A percentile compares a stretch with the other conserved stretches of the same genome.
Conservation (phyloP, 805 yeast genomes). For the Wickerhamomyces ciferrii region DNA sequence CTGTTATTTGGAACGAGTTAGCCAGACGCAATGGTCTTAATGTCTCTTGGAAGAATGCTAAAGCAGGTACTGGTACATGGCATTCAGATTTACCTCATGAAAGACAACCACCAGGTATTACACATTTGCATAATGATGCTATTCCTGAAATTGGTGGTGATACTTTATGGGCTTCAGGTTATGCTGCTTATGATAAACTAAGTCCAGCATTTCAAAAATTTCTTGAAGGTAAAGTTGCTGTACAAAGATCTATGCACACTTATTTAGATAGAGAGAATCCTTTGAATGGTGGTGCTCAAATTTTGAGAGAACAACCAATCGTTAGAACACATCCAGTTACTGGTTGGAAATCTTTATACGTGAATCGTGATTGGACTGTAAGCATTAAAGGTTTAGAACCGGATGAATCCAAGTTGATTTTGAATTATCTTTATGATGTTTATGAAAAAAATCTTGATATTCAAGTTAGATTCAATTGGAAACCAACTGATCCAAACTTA, state of each 20-base stretch:
- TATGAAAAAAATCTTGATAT: constrained; percentile 47
- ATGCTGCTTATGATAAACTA: constrained; percentile 49
- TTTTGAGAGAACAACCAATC: constrained; percentile 49
- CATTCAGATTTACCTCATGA: constrained; percentile 52
- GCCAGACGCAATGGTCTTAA: constrained; percentile 21
- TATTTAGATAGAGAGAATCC: constrained; percentile 36
- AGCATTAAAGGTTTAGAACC: constrained; percentile 46
- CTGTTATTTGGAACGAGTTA: constrained; percentile 28
- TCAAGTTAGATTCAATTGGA: constrained; percentile 52
- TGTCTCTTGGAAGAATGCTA: constrained; percentile 11
- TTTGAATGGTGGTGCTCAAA: constrained; percentile 35
- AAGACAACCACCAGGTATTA: constrained; percentile 47
- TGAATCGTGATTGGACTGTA: constrained; percentile 41
- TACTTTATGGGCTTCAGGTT: constrained; percentile 50
- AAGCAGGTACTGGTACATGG: constrained; percentile 30
- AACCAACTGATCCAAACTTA: constrained; percentile 30
- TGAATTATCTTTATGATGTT: constrained; percentile 37
- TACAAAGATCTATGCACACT: constrained; percentile 32
- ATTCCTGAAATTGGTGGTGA: constrained; percentile 47
- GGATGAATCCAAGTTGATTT: constrained; percentile 39
- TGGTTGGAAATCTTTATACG: constrained; percentile 51
- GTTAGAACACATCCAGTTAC: constrained; percentile 58
- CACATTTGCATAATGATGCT: constrained; percentile 44
- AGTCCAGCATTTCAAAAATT: constrained; percentile 44
- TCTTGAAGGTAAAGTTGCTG: constrained; percentile 47